Base-by-base conservation (phyloP, 2,329 filamentous ascomycete genomes). In the Claviceps digitariae region DNA sequence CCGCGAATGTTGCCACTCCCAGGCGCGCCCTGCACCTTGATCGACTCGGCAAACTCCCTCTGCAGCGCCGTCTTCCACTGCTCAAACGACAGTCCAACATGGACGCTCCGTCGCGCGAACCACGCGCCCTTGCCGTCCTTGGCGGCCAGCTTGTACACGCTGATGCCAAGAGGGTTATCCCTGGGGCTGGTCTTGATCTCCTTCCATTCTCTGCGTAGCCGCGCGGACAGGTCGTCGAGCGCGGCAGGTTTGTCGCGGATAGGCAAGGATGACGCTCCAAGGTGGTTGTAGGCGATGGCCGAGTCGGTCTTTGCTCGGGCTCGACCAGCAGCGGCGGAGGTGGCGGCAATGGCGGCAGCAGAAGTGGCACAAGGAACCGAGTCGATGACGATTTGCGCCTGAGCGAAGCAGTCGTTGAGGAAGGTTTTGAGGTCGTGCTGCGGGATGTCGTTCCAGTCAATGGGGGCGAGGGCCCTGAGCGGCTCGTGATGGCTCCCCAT, bases 51-150 rank as follows among this genome's bases (percentile, higher is more conserved):
- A 65, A 96, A 93, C 71, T 97, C 91, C 23, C 76, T 74, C 64
- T 86, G 76, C 62, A 96, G 77, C 3, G 85, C 89, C 50, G 75
- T 74, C 71, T 83, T 86, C 83, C 89, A 95, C 64, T 81, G 83
- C 21, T 79, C 77, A 66, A 94, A 95, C 0, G 82, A 75, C 21
- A 94, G 66, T 0, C 84, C 87, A 60, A 86, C 82, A 62, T 96
- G 90, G 21, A 95, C 75, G 64, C 89, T 95, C 49, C 86, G 75
- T 53, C 91, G 74, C 25, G 88, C 88, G 68, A 96, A 97, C 91
- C 91, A 97, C 8, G 86, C 77, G 2, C 90, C 91, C 58, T 84
- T 84, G 40, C 88, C 83, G 67, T 97, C 91, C 61, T 87, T 84
- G 2, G 84, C 81, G 0, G 76, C 72, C 55, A 93, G 76, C 66